phyloP scores from a whole-genome alignment of 768 basidiomycete species.

The Kondoa malvinella region DNA sequence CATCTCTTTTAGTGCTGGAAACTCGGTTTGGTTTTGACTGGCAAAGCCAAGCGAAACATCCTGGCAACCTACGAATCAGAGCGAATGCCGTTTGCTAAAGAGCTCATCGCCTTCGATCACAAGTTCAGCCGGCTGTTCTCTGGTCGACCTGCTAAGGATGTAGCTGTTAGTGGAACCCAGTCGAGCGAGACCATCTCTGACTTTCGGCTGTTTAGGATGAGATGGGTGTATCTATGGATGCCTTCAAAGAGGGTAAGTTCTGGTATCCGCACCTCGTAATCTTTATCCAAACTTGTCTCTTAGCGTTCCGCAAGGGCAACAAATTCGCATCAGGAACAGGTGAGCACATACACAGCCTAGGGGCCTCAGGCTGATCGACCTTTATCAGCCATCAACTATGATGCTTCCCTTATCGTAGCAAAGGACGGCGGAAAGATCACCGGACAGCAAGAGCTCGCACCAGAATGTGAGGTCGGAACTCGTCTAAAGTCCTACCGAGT shows the following conservation, averaged over 20 bases:
- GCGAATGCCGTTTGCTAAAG: slow-evolving; percentile 42
- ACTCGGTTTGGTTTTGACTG: slow-evolving; percentile 24
- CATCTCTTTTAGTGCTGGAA: slow-evolving; percentile 13
- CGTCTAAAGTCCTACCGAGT: slow-evolving; percentile 25
- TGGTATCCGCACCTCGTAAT: neutral
- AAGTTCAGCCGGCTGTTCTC: slow-evolving; percentile 52
- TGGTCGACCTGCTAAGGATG: slow-evolving; percentile 43
- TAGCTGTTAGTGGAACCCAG: slow-evolving; percentile 9
- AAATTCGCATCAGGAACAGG: slow-evolving; percentile 19
- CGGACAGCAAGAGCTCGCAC: slow-evolving; percentile 21
- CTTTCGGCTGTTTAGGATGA: neutral
- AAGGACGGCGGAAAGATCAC: slow-evolving; percentile 12
- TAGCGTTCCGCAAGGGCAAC: slow-evolving; percentile 19
- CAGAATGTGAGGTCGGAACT: slow-evolving; percentile 21
- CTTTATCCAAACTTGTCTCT: neutral
- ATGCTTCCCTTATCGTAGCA: slow-evolving; percentile 20
- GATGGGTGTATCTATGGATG: slow-evolving; percentile 20
- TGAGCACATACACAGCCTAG: too few species aligned
- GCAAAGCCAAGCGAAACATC: slow-evolving; percentile 23
- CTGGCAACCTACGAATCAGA: slow-evolving; percentile 37
- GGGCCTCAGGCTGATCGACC: too few species aligned
- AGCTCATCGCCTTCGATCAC: slow-evolving; percentile 34
- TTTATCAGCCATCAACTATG: slow-evolving; percentile 28
- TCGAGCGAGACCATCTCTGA: neutral
- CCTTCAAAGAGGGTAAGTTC: slow-evolving; percentile 21